These are phyloP conservation scores for Aspergillus latus DNA, from an alignment of 2,329 filamentous ascomycete genomes.

Conservation along the genomic window DNA sequence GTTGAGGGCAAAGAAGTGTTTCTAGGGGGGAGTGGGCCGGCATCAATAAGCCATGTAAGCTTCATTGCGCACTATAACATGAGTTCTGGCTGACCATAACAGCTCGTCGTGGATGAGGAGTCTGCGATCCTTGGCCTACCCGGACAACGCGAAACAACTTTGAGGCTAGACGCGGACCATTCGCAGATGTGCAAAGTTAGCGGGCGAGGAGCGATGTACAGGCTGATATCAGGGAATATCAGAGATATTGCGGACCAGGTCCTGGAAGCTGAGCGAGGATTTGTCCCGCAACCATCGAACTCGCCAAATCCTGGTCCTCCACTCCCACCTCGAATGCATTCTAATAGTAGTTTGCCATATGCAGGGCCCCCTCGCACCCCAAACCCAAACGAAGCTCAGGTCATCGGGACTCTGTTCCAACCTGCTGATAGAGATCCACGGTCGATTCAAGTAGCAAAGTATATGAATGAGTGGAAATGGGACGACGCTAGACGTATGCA, in stretches of 20 bases:
- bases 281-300: constrained; percentile 25
- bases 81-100: constrained; percentile 8
- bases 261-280: constrained; percentile 31
- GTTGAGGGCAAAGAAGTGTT: constrained; percentile 36
- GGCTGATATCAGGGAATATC: constrained; percentile 34
- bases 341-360: constrained; percentile 31
- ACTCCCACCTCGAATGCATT: constrained; percentile 29
- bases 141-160: constrained; percentile 35
- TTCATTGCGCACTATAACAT: no score
- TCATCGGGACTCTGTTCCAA: constrained; percentile 24
- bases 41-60: constrained; percentile 34
- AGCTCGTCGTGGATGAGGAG: constrained; percentile 39
- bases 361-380: constrained; percentile 17
- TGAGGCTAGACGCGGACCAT: constrained; percentile 38
- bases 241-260: constrained; percentile 35
- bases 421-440: constrained; percentile 30
- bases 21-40: constrained; percentile 29
- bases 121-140: constrained; percentile 36
- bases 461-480: constrained; percentile 30
- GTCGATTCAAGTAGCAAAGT: constrained; percentile 27
- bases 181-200: constrained; percentile 38
- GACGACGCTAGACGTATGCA: constrained; percentile 31
- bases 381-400: constrained; percentile 10
- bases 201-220: constrained; percentile 31
- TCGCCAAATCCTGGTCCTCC: constrained; percentile 24